These are phyloP conservation scores for Aspergillus puulaauensis DNA, from an alignment of 2,329 filamentous ascomycete genomes.

Conservation along the genomic window DNA sequence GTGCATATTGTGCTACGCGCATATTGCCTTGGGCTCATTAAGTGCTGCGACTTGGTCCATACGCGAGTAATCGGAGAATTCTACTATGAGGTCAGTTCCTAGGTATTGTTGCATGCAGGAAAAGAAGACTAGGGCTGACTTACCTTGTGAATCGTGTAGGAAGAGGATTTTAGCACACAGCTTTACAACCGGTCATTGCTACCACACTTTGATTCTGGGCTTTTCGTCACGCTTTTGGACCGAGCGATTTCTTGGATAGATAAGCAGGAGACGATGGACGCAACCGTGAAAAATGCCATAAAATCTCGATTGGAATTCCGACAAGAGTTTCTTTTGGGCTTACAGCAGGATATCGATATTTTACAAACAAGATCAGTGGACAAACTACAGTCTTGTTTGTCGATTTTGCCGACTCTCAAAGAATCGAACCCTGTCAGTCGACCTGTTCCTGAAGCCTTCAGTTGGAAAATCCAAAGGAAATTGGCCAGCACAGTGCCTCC, in stretches of 20 bases:
- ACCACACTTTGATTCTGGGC: conserved; percentile 57
- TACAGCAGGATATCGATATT: conserved; percentile 39
- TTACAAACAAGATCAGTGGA: conserved; percentile 29
- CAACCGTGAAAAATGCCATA: conserved; percentile 55
- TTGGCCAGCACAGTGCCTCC: conserved; percentile 93
- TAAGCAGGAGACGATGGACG: conserved; percentile 31
- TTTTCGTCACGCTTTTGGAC: conserved; percentile 57
- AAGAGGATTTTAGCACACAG: conserved; percentile 95
- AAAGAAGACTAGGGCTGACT: neutral
- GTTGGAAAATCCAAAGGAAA: conserved; percentile 83
- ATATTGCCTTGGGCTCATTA: conserved; percentile 82
- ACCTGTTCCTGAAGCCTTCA: conserved; percentile 76
- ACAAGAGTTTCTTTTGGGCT: conserved; percentile 44
- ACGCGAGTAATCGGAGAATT: conserved; percentile 76
- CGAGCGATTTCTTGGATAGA: conserved; percentile 56
- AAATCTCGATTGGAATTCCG: conserved; percentile 66
- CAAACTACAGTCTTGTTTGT: conserved; percentile 34
- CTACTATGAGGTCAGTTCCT: conserved; percentile 73
- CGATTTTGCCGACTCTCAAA: conserved; percentile 55
- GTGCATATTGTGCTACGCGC: conserved; percentile 68
- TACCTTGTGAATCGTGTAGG: conserved; percentile 49
- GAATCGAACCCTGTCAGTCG: conserved; percentile 63
- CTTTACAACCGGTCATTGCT: conserved; percentile 81
- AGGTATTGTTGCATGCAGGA: neutral
- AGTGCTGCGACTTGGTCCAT: conserved; percentile 78